Evolutionary conservation across 164 flowering plant genomes (phyloP).

Genomic region (Protea cynaroides): DNA sequence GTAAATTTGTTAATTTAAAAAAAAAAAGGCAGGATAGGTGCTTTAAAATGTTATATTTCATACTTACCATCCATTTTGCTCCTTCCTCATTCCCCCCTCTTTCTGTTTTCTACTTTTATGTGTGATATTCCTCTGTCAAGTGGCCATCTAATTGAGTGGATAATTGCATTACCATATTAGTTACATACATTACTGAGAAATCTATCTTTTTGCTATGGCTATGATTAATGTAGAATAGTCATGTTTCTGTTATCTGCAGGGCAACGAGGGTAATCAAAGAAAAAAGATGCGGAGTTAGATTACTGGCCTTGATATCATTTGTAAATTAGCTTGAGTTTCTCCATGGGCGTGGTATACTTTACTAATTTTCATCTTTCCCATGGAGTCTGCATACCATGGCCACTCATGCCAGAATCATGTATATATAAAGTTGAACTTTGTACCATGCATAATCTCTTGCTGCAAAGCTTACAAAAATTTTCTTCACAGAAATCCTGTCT

Average conservation of each 20-base stretch:
- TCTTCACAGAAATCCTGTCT: slow-evolving; percentile 7
- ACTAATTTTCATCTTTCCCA: slow-evolving; percentile 17
- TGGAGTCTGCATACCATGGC: slow-evolving; percentile 22
- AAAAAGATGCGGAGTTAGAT: slow-evolving; percentile 42
- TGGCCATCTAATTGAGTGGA: too few species aligned
- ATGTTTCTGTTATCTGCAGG: slow-evolving; percentile 38
- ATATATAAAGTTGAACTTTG: slow-evolving; percentile 35
- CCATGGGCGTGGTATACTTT: slow-evolving; percentile 25
- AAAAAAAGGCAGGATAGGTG: too few species aligned
- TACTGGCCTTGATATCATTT: slow-evolving; percentile 19
- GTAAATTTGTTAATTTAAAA: too few species aligned
- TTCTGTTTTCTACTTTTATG: too few species aligned
- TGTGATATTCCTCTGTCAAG: not conserved
- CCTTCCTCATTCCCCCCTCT: not conserved
- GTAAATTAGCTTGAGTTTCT: slow-evolving; percentile 32
- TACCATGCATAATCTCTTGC: slow-evolving; percentile 28
- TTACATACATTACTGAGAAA: too few species aligned
- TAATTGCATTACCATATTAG: too few species aligned
- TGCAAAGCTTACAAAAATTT: slow-evolving; percentile 23
- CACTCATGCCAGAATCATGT: slow-evolving; percentile 30
- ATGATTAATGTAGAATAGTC: too few species aligned
- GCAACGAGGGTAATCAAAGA: slow-evolving; percentile 46
- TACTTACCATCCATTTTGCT: too few species aligned
- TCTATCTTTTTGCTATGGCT: too few species aligned
- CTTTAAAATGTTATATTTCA: too few species aligned